Percentiles rank a stretch among this genome's conserved stretches.
Conservation (phyloP, 495 filamentous ascomycete species). For the Trichoderma orchidacearum region DNA sequence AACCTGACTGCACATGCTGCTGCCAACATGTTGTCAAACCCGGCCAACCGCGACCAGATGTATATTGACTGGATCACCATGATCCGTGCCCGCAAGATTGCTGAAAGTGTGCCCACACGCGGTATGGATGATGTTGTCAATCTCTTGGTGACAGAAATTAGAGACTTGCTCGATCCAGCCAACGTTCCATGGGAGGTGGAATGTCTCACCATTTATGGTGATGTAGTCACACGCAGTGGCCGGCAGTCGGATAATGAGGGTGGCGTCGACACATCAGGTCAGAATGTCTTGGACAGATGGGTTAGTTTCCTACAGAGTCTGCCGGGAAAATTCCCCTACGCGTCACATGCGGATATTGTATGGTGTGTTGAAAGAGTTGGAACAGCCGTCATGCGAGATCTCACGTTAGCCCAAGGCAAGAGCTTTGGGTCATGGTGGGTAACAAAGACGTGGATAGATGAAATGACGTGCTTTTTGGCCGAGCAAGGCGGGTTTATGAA, state of each 20-base stretch:
- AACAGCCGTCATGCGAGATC: conserved; percentile 57
- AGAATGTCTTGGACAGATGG: conserved; percentile 74
- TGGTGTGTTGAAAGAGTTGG: conserved; percentile 55
- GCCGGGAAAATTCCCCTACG: conserved; percentile 59
- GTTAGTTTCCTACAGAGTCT: conserved; percentile 67
- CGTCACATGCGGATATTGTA: conserved; percentile 49
- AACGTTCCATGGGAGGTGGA: conserved; percentile 41
- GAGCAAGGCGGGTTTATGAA: conserved; percentile 87
- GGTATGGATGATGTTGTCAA: conserved; percentile 55
- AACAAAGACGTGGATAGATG: conserved; percentile 93
- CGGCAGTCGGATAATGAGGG: conserved; percentile 9
- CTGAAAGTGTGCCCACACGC: conserved; percentile 44
- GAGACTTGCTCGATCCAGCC: conserved; percentile 53
- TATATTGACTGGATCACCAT: conserved; percentile 77
- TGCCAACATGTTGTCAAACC: conserved; percentile 59
- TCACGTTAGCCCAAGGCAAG: conserved; percentile 67
- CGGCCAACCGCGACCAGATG: conserved; percentile 74
- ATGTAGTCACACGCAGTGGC: conserved; percentile 30
- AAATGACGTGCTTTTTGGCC: conserved; percentile 85
- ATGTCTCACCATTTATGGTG: conserved; percentile 37
- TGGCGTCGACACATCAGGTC: conserved; percentile 15
- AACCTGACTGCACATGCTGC: conserved; percentile 83
- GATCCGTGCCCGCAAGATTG: conserved; percentile 57
- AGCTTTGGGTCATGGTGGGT: conserved; percentile 97
- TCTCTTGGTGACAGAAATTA: conserved; percentile 62